These are phyloP conservation scores for Thelephora ganbajun DNA, from an alignment of 768 basidiomycete genomes.

Conservation along the genomic window DNA sequence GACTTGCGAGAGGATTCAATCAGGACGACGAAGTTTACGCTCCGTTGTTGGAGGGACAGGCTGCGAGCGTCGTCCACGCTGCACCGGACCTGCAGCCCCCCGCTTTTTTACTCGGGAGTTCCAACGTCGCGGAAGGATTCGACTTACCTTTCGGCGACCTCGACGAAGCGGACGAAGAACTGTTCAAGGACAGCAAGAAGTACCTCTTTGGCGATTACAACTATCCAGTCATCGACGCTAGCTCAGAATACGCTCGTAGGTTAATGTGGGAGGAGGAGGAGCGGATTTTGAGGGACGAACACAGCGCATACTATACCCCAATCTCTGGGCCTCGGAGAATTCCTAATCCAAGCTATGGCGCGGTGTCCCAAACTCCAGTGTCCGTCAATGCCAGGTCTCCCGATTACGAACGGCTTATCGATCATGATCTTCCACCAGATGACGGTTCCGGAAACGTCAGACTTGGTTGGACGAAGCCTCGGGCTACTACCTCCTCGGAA, in stretches of 20 bases:
- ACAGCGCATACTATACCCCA: slow-evolving; percentile 58
- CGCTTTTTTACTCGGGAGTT: slow-evolving; percentile 8
- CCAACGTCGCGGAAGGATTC: slow-evolving; percentile 25
- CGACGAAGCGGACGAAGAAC: slow-evolving; percentile 58
- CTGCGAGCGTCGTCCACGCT: slow-evolving; percentile 48
- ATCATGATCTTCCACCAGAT: slow-evolving; percentile 25
- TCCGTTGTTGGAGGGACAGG: slow-evolving; percentile 56
- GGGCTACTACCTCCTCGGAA: slow-evolving; percentile 5
- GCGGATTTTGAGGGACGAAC: slow-evolving; percentile 60
- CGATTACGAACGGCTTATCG: slow-evolving; percentile 22
- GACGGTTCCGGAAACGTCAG: slow-evolving; percentile 23
- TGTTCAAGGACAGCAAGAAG: slow-evolving; percentile 63
- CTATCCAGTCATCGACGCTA: slow-evolving; percentile 83
- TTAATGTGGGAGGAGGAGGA: slow-evolving; percentile 80
- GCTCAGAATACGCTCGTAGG: slow-evolving; percentile 52
- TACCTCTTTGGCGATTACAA: slow-evolving; percentile 86
- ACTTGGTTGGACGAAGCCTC: slow-evolving; percentile 32
- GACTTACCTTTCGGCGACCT: slow-evolving; percentile 54
- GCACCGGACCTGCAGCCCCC: slow-evolving; percentile 37
- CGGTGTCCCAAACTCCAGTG: slow-evolving; percentile 17
- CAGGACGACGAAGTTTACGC: slow-evolving; percentile 52
- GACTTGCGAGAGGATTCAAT: slow-evolving; percentile 28
- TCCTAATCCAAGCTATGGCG: slow-evolving; percentile 30
- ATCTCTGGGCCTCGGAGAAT: slow-evolving; percentile 33
- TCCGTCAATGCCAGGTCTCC: neutral